Evolutionary conservation across 768 basidiomycete genomes (phyloP).

Genomic region (Tephrocybe sp.): DNA sequence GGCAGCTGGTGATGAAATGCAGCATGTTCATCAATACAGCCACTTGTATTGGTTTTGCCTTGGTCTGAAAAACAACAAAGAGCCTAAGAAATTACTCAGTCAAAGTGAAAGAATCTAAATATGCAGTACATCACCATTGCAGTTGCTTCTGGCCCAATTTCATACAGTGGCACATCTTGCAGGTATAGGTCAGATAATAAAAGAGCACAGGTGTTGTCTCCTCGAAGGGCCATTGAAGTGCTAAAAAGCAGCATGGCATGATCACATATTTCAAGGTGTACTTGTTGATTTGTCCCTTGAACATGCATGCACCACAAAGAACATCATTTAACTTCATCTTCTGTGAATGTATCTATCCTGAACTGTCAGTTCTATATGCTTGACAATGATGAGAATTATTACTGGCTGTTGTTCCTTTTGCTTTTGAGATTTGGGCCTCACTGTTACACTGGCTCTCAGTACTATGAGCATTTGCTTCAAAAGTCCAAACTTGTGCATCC

Average conservation of each 20-base stretch:
- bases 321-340: constrained; percentile 19
- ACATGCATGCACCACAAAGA: constrained; percentile 23
- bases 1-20: no score
- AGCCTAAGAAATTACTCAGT: no score
- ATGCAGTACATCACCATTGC: no score
- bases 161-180: not conserved
- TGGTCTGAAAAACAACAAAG: no score
- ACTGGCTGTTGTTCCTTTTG: constrained; percentile 15
- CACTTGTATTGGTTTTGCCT: no score
- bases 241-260: constrained; percentile 29
- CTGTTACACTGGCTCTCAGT: not conserved
- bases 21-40: no score
- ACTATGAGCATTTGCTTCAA: not conserved
- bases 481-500: not conserved
- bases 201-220: constrained; percentile 24
- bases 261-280: constrained; percentile 22
- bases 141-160: not conserved
- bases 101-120: no score
- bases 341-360: constrained; percentile 29
- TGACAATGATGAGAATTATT: not conserved
- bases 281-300: constrained; percentile 3
- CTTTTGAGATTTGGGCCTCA: not conserved
- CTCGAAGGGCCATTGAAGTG: constrained; percentile 26
- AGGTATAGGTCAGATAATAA: constrained; percentile 25
- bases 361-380: not conserved